Evolutionary conservation across 768 basidiomycete genomes (phyloP), one percentile per base, ranked within the genome.

Genomic region (Tylopilus cervinicoccineus): DNA sequence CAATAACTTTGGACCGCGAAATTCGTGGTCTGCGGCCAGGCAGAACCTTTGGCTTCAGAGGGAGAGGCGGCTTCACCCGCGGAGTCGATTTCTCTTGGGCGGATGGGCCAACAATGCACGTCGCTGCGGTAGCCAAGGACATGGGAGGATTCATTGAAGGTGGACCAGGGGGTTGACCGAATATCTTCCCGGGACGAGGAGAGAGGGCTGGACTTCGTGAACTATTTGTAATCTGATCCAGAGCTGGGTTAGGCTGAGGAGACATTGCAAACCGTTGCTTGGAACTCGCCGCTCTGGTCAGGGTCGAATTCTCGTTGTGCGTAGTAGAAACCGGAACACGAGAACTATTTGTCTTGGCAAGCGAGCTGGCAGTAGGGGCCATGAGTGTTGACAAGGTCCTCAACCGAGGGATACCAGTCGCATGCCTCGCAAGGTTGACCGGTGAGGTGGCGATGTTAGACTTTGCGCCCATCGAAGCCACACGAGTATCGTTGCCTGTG

Each of bases 1-100:
- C 85, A 38, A 90, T 88, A 33, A 91, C 86, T 52, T 83, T 84
- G 23, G 86, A 87, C 32, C 89, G 79, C 36, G 88, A 91, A 53
- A 91, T 87, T 8, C 87, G 79, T 5, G 88, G 88, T 61, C 81
- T 83, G 48, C 85, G 78, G 9, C 76, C 73, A 23, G 72, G 54
- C 17, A 69, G 48, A 14, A 59, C 52, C 48, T 69, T 70, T 5
- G 60, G 60, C 45, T 64, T 68, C 14, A 57, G 55, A 16, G 63
- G 57, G 10, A 57, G 49, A 8, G 60, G 47, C 3, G 52, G 43
- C 22, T 59, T 63, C 16, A 36, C 28, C 24, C 45, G 31, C 8
- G 53, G 26, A 2, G 27, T 13, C 28, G 31, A 20, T 4, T 40
- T 57, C 19, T 29, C 53, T 27, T 38, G 13, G 16, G 24, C 19